Conservation (phyloP, 257 asterid species). For the Hygrophila difformis region DNA sequence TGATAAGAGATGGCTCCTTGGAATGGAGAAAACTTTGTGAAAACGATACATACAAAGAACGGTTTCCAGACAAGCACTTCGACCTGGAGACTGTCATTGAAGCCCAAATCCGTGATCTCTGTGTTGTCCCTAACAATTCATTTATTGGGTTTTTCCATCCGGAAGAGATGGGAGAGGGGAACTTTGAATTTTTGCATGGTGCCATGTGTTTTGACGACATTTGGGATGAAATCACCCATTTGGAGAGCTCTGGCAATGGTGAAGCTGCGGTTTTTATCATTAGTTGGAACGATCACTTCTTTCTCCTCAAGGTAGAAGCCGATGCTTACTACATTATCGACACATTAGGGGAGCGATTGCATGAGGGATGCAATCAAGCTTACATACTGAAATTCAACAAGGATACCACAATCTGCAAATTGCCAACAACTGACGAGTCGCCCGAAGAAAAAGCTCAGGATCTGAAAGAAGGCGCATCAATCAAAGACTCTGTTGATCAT, state of each 20-base stretch:
- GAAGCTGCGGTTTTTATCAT: constrained; percentile 46
- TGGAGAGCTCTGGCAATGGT: not conserved
- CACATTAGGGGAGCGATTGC: constrained; percentile 81
- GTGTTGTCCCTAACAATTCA: constrained; percentile 56
- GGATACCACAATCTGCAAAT: constrained; percentile 22
- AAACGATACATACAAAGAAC: constrained; percentile 36
- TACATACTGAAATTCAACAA: constrained; percentile 62
- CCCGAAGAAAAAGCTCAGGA: constrained; percentile 5
- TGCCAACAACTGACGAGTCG: not conserved
- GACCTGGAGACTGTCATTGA: constrained; percentile 74
- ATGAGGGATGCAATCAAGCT: constrained; percentile 83
- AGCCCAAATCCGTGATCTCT: constrained; percentile 56
- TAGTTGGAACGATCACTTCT: constrained; percentile 89
- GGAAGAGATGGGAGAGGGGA: constrained; percentile 49
- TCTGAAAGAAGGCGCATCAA: constrained; percentile 17
- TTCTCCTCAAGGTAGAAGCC: constrained; percentile 54
- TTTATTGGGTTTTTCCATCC: constrained; percentile 75
- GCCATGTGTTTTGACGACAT: constrained; percentile 81
- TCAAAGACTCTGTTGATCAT: constrained; percentile 26
- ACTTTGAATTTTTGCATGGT: constrained; percentile 54
- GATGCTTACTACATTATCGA: constrained; percentile 68
- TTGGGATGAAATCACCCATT: constrained; percentile 56
- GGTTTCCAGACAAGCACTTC: constrained; percentile 81
- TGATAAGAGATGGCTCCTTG: constrained; percentile 75
- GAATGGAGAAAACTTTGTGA: constrained; percentile 92